Conservation (phyloP, 768 basidiomycete species). For the Sarcomyxa edulis region DNA sequence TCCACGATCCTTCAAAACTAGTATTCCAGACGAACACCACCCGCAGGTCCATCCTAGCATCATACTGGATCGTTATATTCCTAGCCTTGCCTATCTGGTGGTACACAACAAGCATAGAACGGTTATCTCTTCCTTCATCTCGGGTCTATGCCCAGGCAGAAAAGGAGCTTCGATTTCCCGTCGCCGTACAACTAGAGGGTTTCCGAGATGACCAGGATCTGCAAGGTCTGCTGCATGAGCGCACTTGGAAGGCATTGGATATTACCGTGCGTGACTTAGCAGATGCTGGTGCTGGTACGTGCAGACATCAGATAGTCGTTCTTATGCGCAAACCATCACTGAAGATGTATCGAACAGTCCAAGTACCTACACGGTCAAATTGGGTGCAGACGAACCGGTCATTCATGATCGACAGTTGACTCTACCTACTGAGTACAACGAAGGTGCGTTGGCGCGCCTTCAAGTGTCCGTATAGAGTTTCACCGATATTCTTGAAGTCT, state of each 20-base stretch:
- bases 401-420: conserved; percentile 22
- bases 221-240: conserved; percentile 18
- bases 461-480: no score
- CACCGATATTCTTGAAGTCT: no score
- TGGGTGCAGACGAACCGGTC: conserved; percentile 11
- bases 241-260: conserved; percentile 40
- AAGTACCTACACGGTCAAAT: conserved; percentile 17
- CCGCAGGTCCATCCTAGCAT: conserved; percentile 57
- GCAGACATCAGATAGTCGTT: no score
- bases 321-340: neutral
- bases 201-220: no score
- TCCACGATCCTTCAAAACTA: conserved; percentile 44
- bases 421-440: conserved; percentile 23
- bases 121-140: conserved; percentile 63
- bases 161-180: conserved; percentile 39
- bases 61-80: conserved; percentile 77
- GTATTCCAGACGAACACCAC: conserved; percentile 45
- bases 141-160: conserved; percentile 50
- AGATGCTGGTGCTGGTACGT: conserved; percentile 32
- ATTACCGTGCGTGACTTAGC: conserved; percentile 23
- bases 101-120: conserved; percentile 85
- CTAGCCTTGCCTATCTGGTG: conserved; percentile 90
- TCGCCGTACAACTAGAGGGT: conserved; percentile 38
- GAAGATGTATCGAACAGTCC: conserved; percentile 8
- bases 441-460: conserved; percentile 15